phyloP scores from a whole-genome alignment of 2,329 filamentous ascomycete species.

The Diaporthe capsici region DNA sequence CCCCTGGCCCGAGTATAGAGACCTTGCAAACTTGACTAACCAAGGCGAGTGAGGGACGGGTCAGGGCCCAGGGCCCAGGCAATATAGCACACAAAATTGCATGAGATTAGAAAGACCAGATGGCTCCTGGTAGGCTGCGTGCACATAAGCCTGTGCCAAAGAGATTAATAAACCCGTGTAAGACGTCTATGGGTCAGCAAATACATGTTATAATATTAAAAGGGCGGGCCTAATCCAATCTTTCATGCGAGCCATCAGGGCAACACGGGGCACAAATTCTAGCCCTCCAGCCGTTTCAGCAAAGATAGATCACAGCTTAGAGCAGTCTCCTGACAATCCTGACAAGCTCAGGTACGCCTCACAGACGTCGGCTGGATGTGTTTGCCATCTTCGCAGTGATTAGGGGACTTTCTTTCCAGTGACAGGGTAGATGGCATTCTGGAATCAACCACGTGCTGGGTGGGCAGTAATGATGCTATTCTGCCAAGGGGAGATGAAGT shows the following conservation, averaged over 20 bases:
- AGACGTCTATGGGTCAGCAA: constrained; percentile 8
- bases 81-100: neutral
- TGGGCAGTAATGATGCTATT: constrained; percentile 9
- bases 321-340: neutral
- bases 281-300: neutral
- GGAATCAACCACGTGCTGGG: neutral
- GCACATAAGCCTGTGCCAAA: neutral
- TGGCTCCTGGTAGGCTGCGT: neutral
- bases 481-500: constrained; percentile 11
- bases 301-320: neutral
- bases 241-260: constrained; percentile 8
- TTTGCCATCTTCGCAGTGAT: neutral
- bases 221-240: constrained; percentile 18
- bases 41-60: neutral
- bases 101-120: neutral
- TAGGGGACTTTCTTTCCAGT: neutral
- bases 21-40: neutral
- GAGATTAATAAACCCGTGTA: constrained; percentile 25
- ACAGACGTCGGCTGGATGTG: neutral
- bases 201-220: constrained; percentile 20
- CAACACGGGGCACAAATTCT: neutral
- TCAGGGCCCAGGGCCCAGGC: neutral
- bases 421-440: constrained; percentile 17
- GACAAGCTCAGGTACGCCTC: neutral
- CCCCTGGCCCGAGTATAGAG: neutral